Percentiles rank a stretch among this genome's conserved stretches.
phyloP scores from a whole-genome alignment of 805 yeast species.

The Wickerhamomyces subpelliculosus region DNA sequence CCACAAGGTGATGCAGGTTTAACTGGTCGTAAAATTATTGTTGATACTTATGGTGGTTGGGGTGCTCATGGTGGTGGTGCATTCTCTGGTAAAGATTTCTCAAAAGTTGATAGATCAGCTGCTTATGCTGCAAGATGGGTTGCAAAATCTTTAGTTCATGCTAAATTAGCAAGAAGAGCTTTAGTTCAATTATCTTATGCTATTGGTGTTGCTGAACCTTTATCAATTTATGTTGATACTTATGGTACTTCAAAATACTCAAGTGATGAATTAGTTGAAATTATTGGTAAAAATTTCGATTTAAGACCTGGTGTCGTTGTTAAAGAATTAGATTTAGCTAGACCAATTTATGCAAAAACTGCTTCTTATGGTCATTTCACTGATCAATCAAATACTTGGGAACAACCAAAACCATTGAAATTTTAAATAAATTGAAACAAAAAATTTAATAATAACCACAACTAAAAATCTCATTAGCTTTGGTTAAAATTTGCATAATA shows the following conservation, averaged over 20 bases:
- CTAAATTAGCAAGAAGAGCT: constrained; percentile 94
- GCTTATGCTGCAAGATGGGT: constrained; percentile 99
- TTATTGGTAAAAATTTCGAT: constrained; percentile 92
- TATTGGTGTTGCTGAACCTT: constrained; percentile 99
- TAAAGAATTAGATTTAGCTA: constrained; percentile 92
- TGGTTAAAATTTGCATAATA: no score
- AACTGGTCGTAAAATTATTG: constrained; percentile 99
- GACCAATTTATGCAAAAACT: constrained; percentile 98
- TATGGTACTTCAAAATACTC: constrained; percentile 94
- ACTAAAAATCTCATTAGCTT: no score
- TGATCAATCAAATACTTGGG: constrained; percentile 98
- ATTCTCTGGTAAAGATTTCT: constrained; percentile 99
- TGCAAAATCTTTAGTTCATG: constrained; percentile 93
- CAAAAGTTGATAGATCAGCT: constrained; percentile 99
- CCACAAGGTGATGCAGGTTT: constrained; percentile 99
- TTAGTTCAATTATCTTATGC: constrained; percentile 99
- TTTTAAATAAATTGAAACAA: constrained; percentile 42
- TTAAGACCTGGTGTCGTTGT: constrained; percentile 99
- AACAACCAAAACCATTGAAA: constrained; percentile 80
- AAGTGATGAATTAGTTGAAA: constrained; percentile 83
- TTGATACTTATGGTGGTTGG: constrained; percentile 99
- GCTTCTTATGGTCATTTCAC: constrained; percentile 99
- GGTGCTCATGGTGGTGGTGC: constrained; percentile 99
- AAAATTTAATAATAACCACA: no score
- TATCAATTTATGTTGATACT: constrained; percentile 94